Evolutionary conservation across 345 rosid species (phyloP).

Genomic region (sweet orange (Citrus sinensis)): DVS_A1.0 CM039169.1:27727501-27728000

Average conservation of each 20-base stretch:
- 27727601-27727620: too few species aligned
- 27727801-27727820: neutral
- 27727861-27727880: neutral
- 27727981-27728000: neutral
- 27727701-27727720: neutral
- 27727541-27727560: too few species aligned
- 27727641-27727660: too few species aligned
- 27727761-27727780: neutral
- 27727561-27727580: too few species aligned
- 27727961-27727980: neutral
- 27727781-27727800: neutral
- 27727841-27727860: neutral
- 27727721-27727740: neutral
- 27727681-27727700: neutral
- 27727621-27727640: neutral
- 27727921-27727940: neutral
- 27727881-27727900: neutral
- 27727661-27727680: neutral
- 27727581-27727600: neutral
- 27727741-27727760: neutral
- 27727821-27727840: neutral
- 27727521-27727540: too few species aligned
- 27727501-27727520: too few species aligned
- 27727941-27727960: neutral
- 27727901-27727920: neutral